Percentiles rank a stretch among this genome's conserved stretches.
Evolutionary conservation across 495 filamentous ascomycete genomes (phyloP).

Genomic region (Xylaria telfairii): DNA sequence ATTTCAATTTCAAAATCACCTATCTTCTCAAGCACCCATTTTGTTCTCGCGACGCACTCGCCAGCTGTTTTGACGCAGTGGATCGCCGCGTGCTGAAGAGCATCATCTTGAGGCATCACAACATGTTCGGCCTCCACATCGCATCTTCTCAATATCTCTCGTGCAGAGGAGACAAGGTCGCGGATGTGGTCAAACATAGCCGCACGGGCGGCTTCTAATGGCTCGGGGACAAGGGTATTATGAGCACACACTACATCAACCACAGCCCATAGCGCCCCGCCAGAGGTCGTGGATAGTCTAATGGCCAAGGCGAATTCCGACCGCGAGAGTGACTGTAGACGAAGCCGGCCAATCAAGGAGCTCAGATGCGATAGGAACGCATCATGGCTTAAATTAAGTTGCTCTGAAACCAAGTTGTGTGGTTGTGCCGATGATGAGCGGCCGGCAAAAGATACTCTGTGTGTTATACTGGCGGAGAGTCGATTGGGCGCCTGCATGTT

Average conservation of each 20-base stretch:
- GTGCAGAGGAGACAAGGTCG: slow-evolving; percentile 78
- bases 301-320: slow-evolving; percentile 73
- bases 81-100: slow-evolving; percentile 74
- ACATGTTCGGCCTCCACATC: slow-evolving; percentile 71
- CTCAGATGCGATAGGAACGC: slow-evolving; percentile 85
- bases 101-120: slow-evolving; percentile 83
- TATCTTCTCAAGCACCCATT: slow-evolving; percentile 83
- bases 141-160: slow-evolving; percentile 72
- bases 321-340: slow-evolving; percentile 86
- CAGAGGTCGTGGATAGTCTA: slow-evolving; percentile 81
- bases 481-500: slow-evolving; percentile 42
- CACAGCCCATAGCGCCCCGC: slow-evolving; percentile 74
- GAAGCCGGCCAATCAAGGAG: slow-evolving; percentile 88
- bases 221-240: slow-evolving; percentile 66
- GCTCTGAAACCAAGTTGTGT: slow-evolving; percentile 62
- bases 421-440: slow-evolving; percentile 48
- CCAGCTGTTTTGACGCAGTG: slow-evolving; percentile 88
- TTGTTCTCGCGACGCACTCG: slow-evolving; percentile 86
- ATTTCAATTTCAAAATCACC: slow-evolving; percentile 91
- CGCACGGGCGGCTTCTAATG: slow-evolving; percentile 71
- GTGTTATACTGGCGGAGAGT: slow-evolving; percentile 58
- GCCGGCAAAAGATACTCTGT: slow-evolving; percentile 59
- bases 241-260: slow-evolving; percentile 85
- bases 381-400: slow-evolving; percentile 80
- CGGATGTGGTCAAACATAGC: slow-evolving; percentile 81